Evolutionary conservation across 345 rosid genomes (phyloP), one percentile per base, ranked within the genome.

Genomic region (Triadica sebifera): DNA sequence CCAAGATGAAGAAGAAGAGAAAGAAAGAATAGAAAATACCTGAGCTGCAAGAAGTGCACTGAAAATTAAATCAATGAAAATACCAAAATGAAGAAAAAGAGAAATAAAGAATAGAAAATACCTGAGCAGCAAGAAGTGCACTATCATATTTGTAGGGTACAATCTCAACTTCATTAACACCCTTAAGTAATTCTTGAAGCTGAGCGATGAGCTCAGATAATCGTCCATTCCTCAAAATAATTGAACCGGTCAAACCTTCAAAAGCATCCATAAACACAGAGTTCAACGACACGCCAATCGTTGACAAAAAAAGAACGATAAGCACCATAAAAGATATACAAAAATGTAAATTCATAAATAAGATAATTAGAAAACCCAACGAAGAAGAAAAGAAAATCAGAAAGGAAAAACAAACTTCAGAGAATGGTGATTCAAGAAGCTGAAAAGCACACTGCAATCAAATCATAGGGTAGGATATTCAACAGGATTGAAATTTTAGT

Each of bases 151-250:
- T 92, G 78, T 82, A 85, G 47, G 90, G 80, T 8, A 84, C 78
- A 74, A 85, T 79, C 73, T 86, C 86, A 51, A 80, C 85, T 67
- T 87, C 89, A 82, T 88, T 84, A 10, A 88, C 93, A 1, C 93
- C 93, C 71, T 86, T 82, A 45, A 94, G 92, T 75, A 94, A 79
- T 37, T 94, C 90, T 61, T 90, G 90, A 81, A 92, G 95, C 91
- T 92, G 95, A 8, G 83, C 81, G 72, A 92, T 84, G 29, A 94
- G 76, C 67, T 94, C 98, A 61, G 97, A 87, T 70, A 94, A 78
- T 65, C 83, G 82, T 75, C 92, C 96, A 74, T 89, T 89, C 82
- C 85, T 86, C 76, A 93, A 73, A 56, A 93, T 74, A 62, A 93
- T 83, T 3, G 97, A 89, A 73, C 97, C 87, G 63, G 93, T 88